These are phyloP conservation scores for Dactylellina drechsleri DNA, from an alignment of 2,329 filamentous ascomycete genomes.

Conservation along the genomic window DNA sequence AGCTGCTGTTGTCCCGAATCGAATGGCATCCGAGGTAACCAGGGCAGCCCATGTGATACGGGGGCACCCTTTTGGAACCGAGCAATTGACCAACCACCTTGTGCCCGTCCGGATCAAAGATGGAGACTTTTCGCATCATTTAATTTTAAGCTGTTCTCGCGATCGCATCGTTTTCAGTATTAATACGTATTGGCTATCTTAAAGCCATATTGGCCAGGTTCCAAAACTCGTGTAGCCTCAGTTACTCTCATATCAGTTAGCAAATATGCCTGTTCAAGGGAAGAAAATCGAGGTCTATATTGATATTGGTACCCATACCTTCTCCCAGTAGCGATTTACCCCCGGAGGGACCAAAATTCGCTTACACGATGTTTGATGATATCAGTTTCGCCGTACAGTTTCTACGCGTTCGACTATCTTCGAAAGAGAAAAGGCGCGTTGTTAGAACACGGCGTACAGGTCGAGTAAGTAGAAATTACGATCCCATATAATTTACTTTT, in stretches of 20 bases:
- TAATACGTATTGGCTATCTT: too few relatives aligned
- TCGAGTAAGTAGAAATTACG: constrained; percentile 69
- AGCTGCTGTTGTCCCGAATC: neutral
- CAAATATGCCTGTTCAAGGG: constrained; percentile 1
- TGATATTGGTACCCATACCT: neutral
- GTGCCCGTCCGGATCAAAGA: too few relatives aligned
- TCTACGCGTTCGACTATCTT: constrained; percentile 69
- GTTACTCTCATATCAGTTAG: neutral
- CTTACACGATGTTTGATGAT: constrained; percentile 64
- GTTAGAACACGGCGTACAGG: constrained; percentile 69
- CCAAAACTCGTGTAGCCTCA: neutral
- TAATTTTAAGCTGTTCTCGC: too few relatives aligned
- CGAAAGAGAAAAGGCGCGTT: constrained; percentile 68
- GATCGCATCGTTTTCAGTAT: neutral
- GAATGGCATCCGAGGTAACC: neutral
- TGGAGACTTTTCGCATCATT: too few relatives aligned
- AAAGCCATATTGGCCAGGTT: too few relatives aligned
- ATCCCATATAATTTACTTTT: neutral
- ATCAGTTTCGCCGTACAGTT: constrained; percentile 68
- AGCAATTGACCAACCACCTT: too few relatives aligned
- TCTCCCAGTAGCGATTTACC: neutral
- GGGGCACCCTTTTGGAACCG: too few relatives aligned
- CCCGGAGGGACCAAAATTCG: neutral
- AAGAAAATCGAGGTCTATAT: constrained; percentile 11
- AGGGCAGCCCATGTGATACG: neutral